Conservation (phyloP, 371 early-diverging fungal genomes). For the Blakeslea trispora region DNA sequence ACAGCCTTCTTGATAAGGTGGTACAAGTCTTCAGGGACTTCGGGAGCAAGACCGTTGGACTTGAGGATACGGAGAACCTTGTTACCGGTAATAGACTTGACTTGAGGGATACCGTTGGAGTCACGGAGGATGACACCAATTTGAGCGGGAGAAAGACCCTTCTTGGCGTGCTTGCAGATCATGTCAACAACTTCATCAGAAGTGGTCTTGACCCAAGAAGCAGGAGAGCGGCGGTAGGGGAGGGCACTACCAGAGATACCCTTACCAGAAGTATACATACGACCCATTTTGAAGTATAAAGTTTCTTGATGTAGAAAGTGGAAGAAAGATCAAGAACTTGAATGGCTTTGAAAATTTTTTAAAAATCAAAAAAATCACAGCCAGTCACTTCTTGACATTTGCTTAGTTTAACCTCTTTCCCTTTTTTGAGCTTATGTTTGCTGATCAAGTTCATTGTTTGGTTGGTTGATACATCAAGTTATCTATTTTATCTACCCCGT, state of each 20-base stretch:
- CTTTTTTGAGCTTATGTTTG: too few relatives aligned
- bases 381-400: neutral
- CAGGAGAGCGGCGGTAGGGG: slow-evolving; percentile 97
- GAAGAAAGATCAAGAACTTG: neutral
- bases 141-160: slow-evolving; percentile 98
- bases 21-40: slow-evolving; percentile 99
- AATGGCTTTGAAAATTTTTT: neutral
- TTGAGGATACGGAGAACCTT: slow-evolving; percentile 94
- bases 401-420: too few relatives aligned
- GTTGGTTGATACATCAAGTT: too few relatives aligned
- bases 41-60: slow-evolving; percentile 70
- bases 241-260: slow-evolving; percentile 98
- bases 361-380: neutral
- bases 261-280: slow-evolving; percentile 94
- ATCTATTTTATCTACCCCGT: too few relatives aligned
- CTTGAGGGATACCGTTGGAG: slow-evolving; percentile 97
- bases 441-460: too few relatives aligned
- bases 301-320: neutral
- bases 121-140: slow-evolving; percentile 99
- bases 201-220: slow-evolving; percentile 8
- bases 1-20: slow-evolving; percentile 99
- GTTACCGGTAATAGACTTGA: slow-evolving; percentile 94
- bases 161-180: slow-evolving; percentile 99
- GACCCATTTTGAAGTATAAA: slow-evolving; percentile 28
- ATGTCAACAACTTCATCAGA: slow-evolving; percentile 82